Conservation (phyloP, 148 eudicot species). For the Rhododendron ovatum region DNA sequence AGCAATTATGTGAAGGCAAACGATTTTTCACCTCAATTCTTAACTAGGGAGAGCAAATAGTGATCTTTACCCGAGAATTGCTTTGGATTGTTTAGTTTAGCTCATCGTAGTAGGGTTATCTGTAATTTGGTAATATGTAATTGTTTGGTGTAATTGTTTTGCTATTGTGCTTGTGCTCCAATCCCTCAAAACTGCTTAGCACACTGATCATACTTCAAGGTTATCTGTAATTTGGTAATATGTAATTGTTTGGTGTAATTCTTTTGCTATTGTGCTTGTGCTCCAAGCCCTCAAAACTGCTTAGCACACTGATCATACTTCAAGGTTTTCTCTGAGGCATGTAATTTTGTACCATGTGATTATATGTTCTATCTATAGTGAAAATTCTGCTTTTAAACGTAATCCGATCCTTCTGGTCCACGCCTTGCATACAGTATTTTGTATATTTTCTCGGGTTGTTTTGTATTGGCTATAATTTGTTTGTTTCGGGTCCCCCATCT, state of each 20-base stretch:
- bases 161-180: background rate
- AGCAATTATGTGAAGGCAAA: background rate
- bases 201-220: background rate
- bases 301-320: background rate
- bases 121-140: background rate
- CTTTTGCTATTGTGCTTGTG: background rate
- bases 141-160: background rate
- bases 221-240: background rate
- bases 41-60: background rate
- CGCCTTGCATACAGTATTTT: background rate
- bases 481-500: background rate
- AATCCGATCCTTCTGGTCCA: background rate
- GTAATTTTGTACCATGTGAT: background rate
- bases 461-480: background rate
- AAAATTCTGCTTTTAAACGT: background rate
- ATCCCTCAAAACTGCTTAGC: background rate
- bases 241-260: background rate
- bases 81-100: background rate
- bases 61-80: background rate
- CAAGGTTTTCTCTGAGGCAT: background rate
- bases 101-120: background rate
- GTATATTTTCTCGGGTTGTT: background rate
- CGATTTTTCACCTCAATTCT: background rate
- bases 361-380: background rate
- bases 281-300: background rate